Evolutionary conservation across 768 basidiomycete species (phyloP), one percentile per base, ranked within the genome.

Genomic region (Hericium alpestre): DNA sequence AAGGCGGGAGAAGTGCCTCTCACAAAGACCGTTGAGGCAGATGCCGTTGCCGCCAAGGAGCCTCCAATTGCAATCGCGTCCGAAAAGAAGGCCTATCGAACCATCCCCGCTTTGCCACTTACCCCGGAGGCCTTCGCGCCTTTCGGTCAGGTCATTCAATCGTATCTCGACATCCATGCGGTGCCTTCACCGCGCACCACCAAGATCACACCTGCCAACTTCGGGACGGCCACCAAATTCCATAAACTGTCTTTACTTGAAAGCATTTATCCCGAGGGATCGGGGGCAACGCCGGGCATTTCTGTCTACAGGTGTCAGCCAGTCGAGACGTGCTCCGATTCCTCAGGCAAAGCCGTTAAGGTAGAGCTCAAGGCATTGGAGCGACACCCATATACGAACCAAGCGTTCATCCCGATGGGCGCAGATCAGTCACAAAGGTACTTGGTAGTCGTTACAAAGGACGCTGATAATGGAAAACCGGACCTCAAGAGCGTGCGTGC

Each of bases 321-420:
- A 38, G 60, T 52, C 5, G 74, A 87, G 32, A 71, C 74, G 9
- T 8, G 11, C 20, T 23, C 15, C 9, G 66, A 70, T 37, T 74
- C 76, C 41, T 64, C 67, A 11, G 72, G 73, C 27, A 79, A 80
- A 18, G 72, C 71, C 18, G 79, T 83, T 64, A 76, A 75, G 58
- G 70, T 97, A 58, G 78, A 76, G 61, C 70, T 97, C 59, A 78
- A 77, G 60, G 77, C 84, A n/a, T 73, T 98, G 59, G 96, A 99
- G 70, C 78, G 94, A 32, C 96, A 99, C 66, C 79, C 84, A 27
- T 87, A 78, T 68, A 94, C 90, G 12, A 95, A 86, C 62, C 95
- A 97, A 68, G 85, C 88, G 6, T 98, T 98, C 70, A 80, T 97
- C 56, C 95, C 96, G 9, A 93, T 98, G 90, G 90, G 92, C 4